These are phyloP conservation scores for Phellopilus nigrolimitatus DNA, from an alignment of 1,284 basidiomycete species.

Conservation along the genomic window DNA sequence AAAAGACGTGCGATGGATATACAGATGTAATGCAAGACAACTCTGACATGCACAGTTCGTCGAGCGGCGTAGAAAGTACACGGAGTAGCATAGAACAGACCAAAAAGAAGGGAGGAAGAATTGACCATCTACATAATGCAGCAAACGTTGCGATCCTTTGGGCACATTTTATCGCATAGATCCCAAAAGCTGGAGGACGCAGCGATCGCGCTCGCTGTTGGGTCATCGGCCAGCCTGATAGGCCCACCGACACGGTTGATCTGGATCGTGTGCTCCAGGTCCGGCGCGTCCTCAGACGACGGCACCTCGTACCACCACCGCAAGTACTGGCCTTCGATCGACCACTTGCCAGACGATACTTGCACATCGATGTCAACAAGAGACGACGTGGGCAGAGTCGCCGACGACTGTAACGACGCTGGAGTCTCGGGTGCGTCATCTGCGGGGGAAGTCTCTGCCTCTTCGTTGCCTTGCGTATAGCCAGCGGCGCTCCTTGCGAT, in stretches of 20 bases:
- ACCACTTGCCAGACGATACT: conserved; percentile 66
- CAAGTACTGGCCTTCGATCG: conserved; percentile 66
- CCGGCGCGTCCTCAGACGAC: conserved; percentile 34
- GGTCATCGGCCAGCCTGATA: conserved; percentile 35
- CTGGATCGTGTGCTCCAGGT: conserved; percentile 58
- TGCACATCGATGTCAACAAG: conserved; percentile 44
- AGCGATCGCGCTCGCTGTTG: neutral
- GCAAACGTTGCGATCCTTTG: conserved; percentile 4
- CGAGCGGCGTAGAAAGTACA: neutral
- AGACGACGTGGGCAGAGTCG: conserved; percentile 24
- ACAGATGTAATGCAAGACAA: no score
- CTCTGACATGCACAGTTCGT: neutral
- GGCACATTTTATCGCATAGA: conserved; percentile 12
- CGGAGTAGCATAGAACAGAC: neutral
- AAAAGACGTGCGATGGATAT: no score
- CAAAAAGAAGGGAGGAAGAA: neutral
- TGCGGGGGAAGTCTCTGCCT: conserved; percentile 18
- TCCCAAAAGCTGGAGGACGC: neutral
- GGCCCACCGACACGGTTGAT: conserved; percentile 60
- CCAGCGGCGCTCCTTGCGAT: conserved; percentile 24
- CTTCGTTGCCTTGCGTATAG: conserved; percentile 23
- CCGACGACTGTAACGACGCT: conserved; percentile 23
- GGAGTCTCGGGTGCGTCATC: conserved; percentile 4
- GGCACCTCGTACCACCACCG: conserved; percentile 85
- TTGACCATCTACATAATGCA: conserved; percentile 8